Percentiles rank a stretch among this genome's conserved stretches.
phyloP scores from a whole-genome alignment of 805 yeast species.

The Cyberlindnera xylosilytica region DNA sequence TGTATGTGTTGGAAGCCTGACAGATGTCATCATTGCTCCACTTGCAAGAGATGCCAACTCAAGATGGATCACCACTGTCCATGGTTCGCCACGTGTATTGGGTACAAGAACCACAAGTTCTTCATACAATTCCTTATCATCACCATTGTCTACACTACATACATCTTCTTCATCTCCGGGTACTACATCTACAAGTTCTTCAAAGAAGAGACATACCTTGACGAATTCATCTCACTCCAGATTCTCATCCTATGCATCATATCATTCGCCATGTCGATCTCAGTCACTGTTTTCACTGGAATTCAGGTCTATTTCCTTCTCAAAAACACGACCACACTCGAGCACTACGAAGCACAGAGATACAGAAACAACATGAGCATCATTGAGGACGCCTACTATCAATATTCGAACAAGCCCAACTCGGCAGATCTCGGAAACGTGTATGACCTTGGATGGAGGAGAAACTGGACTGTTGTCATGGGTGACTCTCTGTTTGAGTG shows the following conservation, averaged over 20 bases:
- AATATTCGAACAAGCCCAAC: constrained; percentile 41
- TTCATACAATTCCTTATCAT: constrained; percentile 72
- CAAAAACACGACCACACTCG: constrained; percentile 77
- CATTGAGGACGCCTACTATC: constrained; percentile 33
- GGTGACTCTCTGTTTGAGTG: constrained; percentile 65
- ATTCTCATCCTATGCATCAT: constrained; percentile 58
- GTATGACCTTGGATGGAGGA: constrained; percentile 64
- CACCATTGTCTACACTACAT: constrained; percentile 43
- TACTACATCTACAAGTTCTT: constrained; percentile 49
- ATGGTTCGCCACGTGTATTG: constrained; percentile 90
- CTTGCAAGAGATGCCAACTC: constrained; percentile 65
- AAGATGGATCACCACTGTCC: constrained; percentile 96
- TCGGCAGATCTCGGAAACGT: constrained; percentile 56
- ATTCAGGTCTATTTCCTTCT: constrained; percentile 59
- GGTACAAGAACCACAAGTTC: constrained; percentile 73
- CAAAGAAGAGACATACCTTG: constrained; percentile 34
- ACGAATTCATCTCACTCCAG: constrained; percentile 50
- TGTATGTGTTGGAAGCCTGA: constrained; percentile 82
- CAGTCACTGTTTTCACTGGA: constrained; percentile 53
- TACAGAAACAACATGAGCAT: constrained; percentile 38
- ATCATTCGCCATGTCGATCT: constrained; percentile 49
- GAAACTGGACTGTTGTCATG: constrained; percentile 72
- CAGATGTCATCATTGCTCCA: constrained; percentile 80
- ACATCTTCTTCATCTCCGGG: constrained; percentile 40
- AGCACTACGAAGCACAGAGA: constrained; percentile 56